Evolutionary conservation across 2,329 filamentous ascomycete species (phyloP).

Genomic region (Diplodia corticola): DNA sequence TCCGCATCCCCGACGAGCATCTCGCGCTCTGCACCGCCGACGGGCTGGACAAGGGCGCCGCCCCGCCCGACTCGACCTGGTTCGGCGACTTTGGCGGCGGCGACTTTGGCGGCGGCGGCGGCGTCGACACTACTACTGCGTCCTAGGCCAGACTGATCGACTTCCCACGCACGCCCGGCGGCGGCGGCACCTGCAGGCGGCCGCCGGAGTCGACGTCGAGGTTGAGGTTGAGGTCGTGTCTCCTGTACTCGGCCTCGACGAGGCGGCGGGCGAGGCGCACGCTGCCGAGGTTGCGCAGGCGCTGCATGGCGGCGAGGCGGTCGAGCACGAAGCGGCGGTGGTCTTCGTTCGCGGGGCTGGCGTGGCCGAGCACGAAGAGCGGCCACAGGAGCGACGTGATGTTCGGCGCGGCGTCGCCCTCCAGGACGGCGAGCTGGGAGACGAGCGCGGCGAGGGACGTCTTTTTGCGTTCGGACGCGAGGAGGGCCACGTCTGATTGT

Average conservation of each 20-base stretch:
- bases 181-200: too few species aligned
- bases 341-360: conserved; percentile 28
- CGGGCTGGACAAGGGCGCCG: conserved; percentile 51
- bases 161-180: conserved; percentile 12
- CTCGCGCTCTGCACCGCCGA: conserved; percentile 48
- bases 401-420: not conserved
- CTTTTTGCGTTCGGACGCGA: conserved; percentile 13
- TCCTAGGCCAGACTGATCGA: conserved; percentile 13
- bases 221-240: not conserved
- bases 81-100: conserved; percentile 37
- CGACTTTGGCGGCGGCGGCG: too few species aligned
- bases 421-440: conserved; percentile 15
- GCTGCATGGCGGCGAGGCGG: conserved; percentile 29
- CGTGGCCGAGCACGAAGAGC: conserved; percentile 30
- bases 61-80: conserved; percentile 53
- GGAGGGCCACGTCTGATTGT: not conserved
- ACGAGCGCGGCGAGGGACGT: conserved; percentile 31
- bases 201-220: too few species aligned
- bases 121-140: too few species aligned
- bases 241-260: conserved; percentile 15
- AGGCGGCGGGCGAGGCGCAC: conserved; percentile 27
- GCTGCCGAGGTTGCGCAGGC: conserved; percentile 33
- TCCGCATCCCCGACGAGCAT: conserved; percentile 47
- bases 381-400: conserved; percentile 25
- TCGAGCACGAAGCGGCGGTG: conserved; percentile 36